Evolutionary conservation across 1,284 basidiomycete species (phyloP).

Genomic region (Cryptococcus neoformans): DNA sequence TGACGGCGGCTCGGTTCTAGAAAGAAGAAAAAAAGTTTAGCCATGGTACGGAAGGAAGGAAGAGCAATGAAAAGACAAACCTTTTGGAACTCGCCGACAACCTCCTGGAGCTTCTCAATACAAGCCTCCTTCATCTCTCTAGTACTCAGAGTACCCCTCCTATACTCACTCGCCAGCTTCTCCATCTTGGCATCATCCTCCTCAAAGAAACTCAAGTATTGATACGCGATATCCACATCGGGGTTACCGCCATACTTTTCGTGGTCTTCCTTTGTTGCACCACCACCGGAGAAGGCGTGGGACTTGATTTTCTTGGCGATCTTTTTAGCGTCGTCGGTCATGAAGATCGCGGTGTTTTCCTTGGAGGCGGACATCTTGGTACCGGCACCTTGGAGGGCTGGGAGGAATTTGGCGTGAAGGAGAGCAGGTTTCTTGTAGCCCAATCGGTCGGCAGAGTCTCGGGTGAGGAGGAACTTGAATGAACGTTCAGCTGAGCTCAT

Average conservation of each 20-base stretch:
- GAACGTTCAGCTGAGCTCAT: background rate
- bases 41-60: background rate
- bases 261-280: conserved; percentile 93
- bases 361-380: conserved; percentile 99
- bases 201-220: conserved; percentile 95
- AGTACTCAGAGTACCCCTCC: conserved; percentile 80
- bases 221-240: conserved; percentile 94
- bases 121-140: conserved; percentile 91
- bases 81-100: conserved; percentile 87
- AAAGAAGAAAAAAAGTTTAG: background rate
- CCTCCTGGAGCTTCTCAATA: conserved; percentile 77
- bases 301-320: conserved; percentile 99
- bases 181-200: conserved; percentile 88
- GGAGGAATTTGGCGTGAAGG: conserved; percentile 96
- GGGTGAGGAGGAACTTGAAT: conserved; percentile 84
- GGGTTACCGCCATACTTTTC: conserved; percentile 82
- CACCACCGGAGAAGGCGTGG: conserved; percentile 84
- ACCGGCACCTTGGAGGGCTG: conserved; percentile 93
- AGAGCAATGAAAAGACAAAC: conserved; percentile 50
- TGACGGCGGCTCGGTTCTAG: conserved; percentile 74
- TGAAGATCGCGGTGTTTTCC: conserved; percentile 85
- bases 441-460: conserved; percentile 89
- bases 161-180: conserved; percentile 79
- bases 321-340: conserved; percentile 88
- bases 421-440: conserved; percentile 95